Base-by-base conservation (phyloP, 768 basidiomycete genomes). In the Rhodotorula graminis region DNA sequence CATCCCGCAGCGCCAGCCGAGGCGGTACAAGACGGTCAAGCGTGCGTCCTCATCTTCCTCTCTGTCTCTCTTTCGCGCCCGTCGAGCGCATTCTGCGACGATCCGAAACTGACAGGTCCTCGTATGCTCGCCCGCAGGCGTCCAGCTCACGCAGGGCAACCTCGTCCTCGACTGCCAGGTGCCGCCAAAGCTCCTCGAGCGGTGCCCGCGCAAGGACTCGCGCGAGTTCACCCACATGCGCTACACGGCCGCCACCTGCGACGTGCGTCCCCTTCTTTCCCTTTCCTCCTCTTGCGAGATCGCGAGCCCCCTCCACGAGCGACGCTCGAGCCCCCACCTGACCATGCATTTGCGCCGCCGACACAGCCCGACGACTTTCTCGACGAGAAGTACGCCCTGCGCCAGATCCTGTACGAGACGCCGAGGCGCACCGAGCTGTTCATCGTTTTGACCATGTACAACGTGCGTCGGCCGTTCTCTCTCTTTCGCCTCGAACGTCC, bases 1-100 rank as follows among this genome's bases (percentile, higher is more conserved):
- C 19, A 93, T 96, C 69, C 94, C 95, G 0, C 91, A 93, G 79
- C 85, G 93, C 33, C 90, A 96, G 2, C 89, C 92, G 0, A 83
- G 95, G 61, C 83, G 94, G 64, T 88, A 93, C 84, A 95, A 94
- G 84, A 98, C 94, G 0, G 88, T 93, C 80, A 97, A 96, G 84
- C 88, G 87, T 79, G 90, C 76, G 90, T 90, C 86, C 89, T 76
- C 27, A 11, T 0, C n/a, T n/a, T 23, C 18, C n/a, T 25, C 27
- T 49, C n/a, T n/a, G n/a, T n/a, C n/a, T 42, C 50, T 27, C 29
- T 23, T 16, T 21, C 40, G 40, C n/a, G 37, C 37, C 4, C n/a
- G n/a, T n/a, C 37, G 37, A 27, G 69, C 68, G 55, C 37, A 53
- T 31, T 4, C 15, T 1, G 2, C 19, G 8, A 21, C n/a, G 19